Percentiles rank a stretch among this genome's conserved stretches.
These are phyloP conservation scores for Gyrodon lividus DNA, from an alignment of 768 basidiomycete genomes.

Conservation along the genomic window DNA sequence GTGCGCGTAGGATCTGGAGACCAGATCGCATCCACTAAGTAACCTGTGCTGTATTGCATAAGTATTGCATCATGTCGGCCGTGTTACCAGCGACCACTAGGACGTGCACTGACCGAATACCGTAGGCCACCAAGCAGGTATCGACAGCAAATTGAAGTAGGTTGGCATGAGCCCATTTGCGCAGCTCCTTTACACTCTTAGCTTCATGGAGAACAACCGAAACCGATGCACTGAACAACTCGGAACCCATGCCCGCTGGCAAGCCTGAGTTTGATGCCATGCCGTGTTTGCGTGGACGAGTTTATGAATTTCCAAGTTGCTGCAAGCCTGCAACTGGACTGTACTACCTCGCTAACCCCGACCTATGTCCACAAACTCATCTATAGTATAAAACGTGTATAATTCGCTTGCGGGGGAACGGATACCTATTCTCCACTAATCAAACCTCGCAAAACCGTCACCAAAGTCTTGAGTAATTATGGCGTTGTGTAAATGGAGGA, in stretches of 20 bases:
- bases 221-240: constrained; percentile 16
- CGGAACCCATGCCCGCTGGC: constrained; percentile 4
- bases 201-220: constrained; percentile 18
- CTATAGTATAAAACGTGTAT: too few species aligned
- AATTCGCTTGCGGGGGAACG: too few species aligned
- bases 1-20: constrained; percentile 32
- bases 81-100: neutral
- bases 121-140: constrained; percentile 40
- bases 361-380: too few species aligned
- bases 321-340: too few species aligned
- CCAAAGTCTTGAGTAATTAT: too few species aligned
- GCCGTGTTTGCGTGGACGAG: neutral
- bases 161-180: constrained; percentile 8
- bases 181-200: constrained; percentile 7
- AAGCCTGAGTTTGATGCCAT: neutral
- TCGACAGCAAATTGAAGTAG: constrained; percentile 38
- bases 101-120: constrained; percentile 38
- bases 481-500: too few species aligned
- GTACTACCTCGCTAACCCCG: too few species aligned
- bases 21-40: constrained; percentile 49
- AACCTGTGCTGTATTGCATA: constrained; percentile 33
- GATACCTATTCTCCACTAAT: too few species aligned
- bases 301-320: neutral
- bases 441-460: too few species aligned
- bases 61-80: neutral